A percentile compares a stretch with the other conserved stretches of the same genome.
These are phyloP conservation scores for Ilyonectria sp. DNA, from an alignment of 2,329 filamentous ascomycete species.

Conservation along the genomic window DNA sequence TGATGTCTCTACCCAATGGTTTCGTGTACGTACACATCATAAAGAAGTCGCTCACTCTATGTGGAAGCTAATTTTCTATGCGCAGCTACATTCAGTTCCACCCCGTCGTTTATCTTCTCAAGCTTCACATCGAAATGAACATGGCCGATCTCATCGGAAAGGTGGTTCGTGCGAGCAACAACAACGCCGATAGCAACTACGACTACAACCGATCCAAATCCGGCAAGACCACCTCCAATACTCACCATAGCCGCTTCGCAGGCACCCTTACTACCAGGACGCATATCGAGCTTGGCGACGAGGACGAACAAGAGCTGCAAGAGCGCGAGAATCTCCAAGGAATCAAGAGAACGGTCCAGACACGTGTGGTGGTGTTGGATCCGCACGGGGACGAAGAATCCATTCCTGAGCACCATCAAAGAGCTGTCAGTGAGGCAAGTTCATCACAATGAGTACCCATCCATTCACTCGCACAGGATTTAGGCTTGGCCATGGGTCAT, in stretches of 20 bases:
- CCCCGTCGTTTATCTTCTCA: constrained; percentile 47
- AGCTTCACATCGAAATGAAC: constrained; percentile 50
- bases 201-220: constrained; percentile 36
- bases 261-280: constrained; percentile 30
- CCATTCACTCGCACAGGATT: not conserved
- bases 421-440: constrained; percentile 46
- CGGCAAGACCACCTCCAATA: constrained; percentile 12
- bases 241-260: constrained; percentile 32
- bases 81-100: constrained; percentile 48
- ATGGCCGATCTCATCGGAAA: constrained; percentile 50
- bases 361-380: constrained; percentile 23
- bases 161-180: constrained; percentile 45
- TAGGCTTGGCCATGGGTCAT: not conserved
- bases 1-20: constrained; percentile 49
- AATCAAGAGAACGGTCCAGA: constrained; percentile 34
- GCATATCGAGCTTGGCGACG: constrained; percentile 42
- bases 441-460: constrained; percentile 34
- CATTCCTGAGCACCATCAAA: constrained; percentile 45
- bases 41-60: not conserved
- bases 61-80: not conserved
- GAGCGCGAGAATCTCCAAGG: constrained; percentile 32
- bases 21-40: constrained; percentile 40
- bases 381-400: constrained; percentile 22
- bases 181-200: constrained; percentile 32
- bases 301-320: constrained; percentile 36